Conservation (phyloP, 192 early-diverging fungal genomes). For the Fimicolochytrium jonesii region DNA sequence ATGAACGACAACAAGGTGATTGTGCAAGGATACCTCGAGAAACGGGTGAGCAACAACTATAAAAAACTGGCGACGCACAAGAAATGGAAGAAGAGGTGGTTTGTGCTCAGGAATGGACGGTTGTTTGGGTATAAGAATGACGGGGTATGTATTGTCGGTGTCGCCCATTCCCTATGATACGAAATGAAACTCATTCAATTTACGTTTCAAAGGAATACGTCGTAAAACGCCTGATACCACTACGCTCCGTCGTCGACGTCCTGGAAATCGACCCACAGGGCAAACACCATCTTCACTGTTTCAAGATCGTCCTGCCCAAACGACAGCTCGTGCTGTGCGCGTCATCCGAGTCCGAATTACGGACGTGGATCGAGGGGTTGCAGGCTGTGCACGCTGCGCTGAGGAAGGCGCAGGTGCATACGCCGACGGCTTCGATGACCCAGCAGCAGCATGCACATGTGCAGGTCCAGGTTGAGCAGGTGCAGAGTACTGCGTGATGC, state of each 20-base stretch:
- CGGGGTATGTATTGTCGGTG: conserved; percentile 28
- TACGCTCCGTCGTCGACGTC: conserved; percentile 40
- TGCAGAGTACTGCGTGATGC: no score
- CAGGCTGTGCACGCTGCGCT: conserved; percentile 18
- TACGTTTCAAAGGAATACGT: conserved; percentile 41
- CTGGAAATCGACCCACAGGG: conserved; percentile 43
- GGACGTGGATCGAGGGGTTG: conserved; percentile 32
- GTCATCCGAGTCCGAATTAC: conserved; percentile 20
- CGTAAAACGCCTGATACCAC: conserved; percentile 41
- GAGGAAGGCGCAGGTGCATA: no score
- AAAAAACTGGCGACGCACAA: conserved; percentile 27
- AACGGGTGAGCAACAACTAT: conserved; percentile 33
- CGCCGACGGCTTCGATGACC: no score
- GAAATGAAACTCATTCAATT: conserved; percentile 20
- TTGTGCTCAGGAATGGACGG: conserved; percentile 41
- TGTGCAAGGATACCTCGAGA: conserved; percentile 42
- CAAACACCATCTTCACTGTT: conserved; percentile 30
- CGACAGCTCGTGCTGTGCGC: conserved; percentile 36
- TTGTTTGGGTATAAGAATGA: conserved; percentile 44
- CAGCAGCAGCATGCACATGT: no score
- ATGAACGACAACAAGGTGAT: conserved; percentile 35
- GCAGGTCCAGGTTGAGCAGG: no score
- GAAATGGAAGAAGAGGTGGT: conserved; percentile 48
- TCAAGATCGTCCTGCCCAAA: conserved; percentile 43
- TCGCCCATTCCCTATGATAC: not conserved